Base-by-base conservation (phyloP, 1,139 yeast species). In the Sugiyamaella novakii region DNA sequence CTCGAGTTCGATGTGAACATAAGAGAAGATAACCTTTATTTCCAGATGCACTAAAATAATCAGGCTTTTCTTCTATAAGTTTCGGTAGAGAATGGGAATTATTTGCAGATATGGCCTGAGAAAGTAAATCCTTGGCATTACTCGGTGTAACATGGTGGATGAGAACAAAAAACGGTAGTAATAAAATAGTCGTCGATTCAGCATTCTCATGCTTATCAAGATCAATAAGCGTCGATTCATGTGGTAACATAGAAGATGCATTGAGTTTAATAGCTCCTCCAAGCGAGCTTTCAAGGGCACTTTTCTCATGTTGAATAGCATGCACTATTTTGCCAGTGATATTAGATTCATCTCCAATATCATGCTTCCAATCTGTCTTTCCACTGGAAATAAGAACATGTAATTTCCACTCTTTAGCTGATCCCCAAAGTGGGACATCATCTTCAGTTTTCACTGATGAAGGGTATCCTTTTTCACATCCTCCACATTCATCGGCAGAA, bases 1-100 rank as follows among this genome's bases (percentile, higher is more conserved):
- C 98, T 66, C 98, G 80, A 3, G 95, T 87, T 44, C 77, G 74
- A 67, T 92, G 98, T 0, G 97, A 89, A 61, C 98, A 92, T 41
- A 92, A 67, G 49, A 92, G 76, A 3, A 92, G 72, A 60, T 78
- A 83, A 1, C 92, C 77, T 46, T 71, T 69, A 55, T 77, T 77
- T 10, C 19, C 21, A 12, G 45, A 48, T 17, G 51, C 46, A 25
- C 24, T 29, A 12, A 49, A 49, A 15, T 15, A 10, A 3, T 33
- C 35, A 22, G 48, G 46, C 4, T 43, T 37, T 11, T 19, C 22
- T 14, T 15, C 38, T 12, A 43, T n/a, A 7, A 49, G 52, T 15
- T 22, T 14, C 14, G 19, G n/a, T 12, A 39, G 3, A 30, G 51
- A 12, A 24, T 24, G 19, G 18, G 43, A 14, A n/a, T 35, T 28